Evolutionary conservation across 2,329 filamentous ascomycete genomes (phyloP), one percentile per base, ranked within the genome.

Genomic region (Diaporthe vexans): DNA sequence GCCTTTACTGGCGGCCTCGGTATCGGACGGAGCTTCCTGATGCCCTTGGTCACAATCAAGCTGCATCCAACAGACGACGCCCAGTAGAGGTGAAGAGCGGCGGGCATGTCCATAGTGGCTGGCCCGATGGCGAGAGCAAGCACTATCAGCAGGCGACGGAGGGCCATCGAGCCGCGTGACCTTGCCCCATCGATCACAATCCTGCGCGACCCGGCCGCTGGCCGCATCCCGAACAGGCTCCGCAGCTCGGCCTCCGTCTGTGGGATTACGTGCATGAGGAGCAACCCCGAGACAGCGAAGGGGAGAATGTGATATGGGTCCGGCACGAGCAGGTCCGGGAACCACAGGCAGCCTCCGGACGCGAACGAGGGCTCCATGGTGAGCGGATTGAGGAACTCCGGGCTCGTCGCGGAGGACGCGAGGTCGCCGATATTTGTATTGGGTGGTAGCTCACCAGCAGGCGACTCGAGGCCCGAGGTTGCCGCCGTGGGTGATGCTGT

Each of bases 331-430:
- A 91, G 84, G 76, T 91, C 86, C 2, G 84, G 82, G 77, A 91
- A 90, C 89, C 89, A 91, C 21, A 91, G 82, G 54, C 83, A 85
- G 35, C 89, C 89, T 7, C 87, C 89, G 0, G 86, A 83, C 0
- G 82, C 78, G n/a, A 91, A 78, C 1, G 84, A 83, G 4, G 83
- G 80, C 6, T 76, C 72, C 17, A 74, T 26, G 26, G 71, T 40
- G 33, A 75, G 63, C 9, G 65, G 63, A 11, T 46, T 33, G 33
- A 73, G 40, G 17, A 40, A 15, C 26, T 75, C 71, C 9, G 63
- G n/a, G 17, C 76, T 75, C 19, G 77, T 74, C n/a, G 74, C 68
- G 65, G 54, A 72, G 65, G 74, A 21, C 48, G 73, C 21, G 26
- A 80, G 74, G 5, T 78, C 77, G 17, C 79, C 79, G 3, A 82